Conservation (phyloP, 2,329 filamentous ascomycete species). For the Decorospora gaudefroyi region DNA sequence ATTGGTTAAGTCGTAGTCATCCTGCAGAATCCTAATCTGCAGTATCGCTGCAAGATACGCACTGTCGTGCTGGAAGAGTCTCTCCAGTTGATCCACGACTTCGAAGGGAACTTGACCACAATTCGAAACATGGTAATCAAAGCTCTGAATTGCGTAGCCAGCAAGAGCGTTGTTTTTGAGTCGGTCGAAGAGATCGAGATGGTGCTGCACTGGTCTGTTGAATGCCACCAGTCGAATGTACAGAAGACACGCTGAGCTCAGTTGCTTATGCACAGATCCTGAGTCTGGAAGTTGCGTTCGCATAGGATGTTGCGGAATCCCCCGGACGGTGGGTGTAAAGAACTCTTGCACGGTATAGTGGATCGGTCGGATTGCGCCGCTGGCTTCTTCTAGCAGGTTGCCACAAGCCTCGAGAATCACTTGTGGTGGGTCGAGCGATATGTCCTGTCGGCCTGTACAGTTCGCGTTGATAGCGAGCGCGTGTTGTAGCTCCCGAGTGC, state of each 20-base stretch:
- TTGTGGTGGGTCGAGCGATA: conserved; percentile 7
- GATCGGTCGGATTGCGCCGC: conserved; percentile 19
- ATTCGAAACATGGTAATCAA: conserved; percentile 18
- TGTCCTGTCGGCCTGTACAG: conserved; percentile 6
- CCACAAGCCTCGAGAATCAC: conserved; percentile 29
- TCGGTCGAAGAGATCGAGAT: no score
- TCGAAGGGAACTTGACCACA: conserved; percentile 3
- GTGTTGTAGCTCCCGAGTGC: conserved; percentile 17
- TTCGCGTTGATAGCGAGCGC: conserved; percentile 15
- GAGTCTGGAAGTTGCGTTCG: conserved; percentile 11
- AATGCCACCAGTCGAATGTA: conserved; percentile 14
- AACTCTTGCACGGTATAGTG: conserved; percentile 32
- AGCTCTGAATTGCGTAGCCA: conserved; percentile 15
- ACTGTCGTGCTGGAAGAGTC: conserved; percentile 11
- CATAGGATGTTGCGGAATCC: conserved; percentile 1
- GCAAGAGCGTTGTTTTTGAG: no score
- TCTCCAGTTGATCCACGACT: conserved; percentile 9
- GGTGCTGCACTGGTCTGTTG: background rate
- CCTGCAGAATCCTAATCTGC: conserved; percentile 15
- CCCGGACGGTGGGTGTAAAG: conserved; percentile 10
- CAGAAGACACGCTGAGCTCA: conserved; percentile 15
- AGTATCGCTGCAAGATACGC: conserved; percentile 18
- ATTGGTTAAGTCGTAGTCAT: background rate
- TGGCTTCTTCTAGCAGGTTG: conserved; percentile 20
- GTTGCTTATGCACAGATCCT: conserved; percentile 9